A percentile compares a stretch with the other conserved stretches of the same genome.
Conservation (phyloP, 2,329 filamentous ascomycete genomes). For the Aspergillus costaricaensis region DNA sequence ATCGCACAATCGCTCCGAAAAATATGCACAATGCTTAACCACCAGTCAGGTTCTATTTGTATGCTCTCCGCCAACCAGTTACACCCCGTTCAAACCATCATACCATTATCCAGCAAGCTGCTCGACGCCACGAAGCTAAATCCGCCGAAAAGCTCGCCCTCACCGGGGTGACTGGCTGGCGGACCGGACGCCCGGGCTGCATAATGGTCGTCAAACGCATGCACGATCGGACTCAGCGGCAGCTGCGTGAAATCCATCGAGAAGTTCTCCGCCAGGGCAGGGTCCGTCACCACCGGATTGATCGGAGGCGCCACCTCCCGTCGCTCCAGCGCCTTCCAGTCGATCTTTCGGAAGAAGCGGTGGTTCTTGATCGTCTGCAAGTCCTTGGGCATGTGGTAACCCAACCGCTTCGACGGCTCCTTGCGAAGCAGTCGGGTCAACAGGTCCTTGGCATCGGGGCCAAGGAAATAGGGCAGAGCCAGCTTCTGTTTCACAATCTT, state of each 20-base stretch:
- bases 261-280: constrained; percentile 96
- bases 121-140: constrained; percentile 53
- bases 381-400: constrained; percentile 85
- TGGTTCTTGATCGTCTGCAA: constrained; percentile 83
- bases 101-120: constrained; percentile 47
- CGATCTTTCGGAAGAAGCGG: constrained; percentile 94
- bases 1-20: background rate
- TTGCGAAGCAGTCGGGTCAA: constrained; percentile 88
- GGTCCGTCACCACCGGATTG: constrained; percentile 89
- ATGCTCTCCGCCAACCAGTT: background rate
- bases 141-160: constrained; percentile 49
- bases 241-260: constrained; percentile 86
- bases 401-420: constrained; percentile 86
- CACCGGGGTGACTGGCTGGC: constrained; percentile 24
- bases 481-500: constrained; percentile 95
- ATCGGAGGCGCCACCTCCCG: constrained; percentile 87
- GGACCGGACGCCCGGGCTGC: constrained; percentile 18
- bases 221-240: constrained; percentile 72
- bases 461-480: constrained; percentile 83
- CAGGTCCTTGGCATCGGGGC: constrained; percentile 89
- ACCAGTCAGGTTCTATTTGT: background rate
- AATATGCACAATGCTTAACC: background rate
- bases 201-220: constrained; percentile 32
- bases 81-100: constrained; percentile 33
- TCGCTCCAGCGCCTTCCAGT: constrained; percentile 84